A percentile compares a stretch with the other conserved stretches of the same genome.
These are phyloP conservation scores for Symbiodinium pilosum DNA, from an alignment of 73 alveolate species.

Conservation along the genomic window DNA sequence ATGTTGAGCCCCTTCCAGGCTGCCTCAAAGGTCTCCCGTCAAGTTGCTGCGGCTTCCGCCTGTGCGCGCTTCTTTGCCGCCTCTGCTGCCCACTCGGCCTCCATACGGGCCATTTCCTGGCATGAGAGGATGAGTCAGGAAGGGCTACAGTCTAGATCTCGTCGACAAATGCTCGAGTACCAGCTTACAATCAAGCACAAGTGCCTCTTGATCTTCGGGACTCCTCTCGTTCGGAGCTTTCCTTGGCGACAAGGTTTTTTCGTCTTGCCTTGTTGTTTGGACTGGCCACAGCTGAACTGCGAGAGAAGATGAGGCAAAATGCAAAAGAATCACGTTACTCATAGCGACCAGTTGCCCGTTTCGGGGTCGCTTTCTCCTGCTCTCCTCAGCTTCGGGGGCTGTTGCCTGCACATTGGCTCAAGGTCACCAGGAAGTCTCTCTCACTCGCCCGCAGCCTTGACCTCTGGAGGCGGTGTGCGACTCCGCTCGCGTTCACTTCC, in stretches of 20 bases:
- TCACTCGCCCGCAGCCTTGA: neutral
- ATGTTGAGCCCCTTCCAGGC: neutral
- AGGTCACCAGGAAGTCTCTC: no score
- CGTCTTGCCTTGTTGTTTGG: no score
- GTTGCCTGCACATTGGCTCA: neutral
- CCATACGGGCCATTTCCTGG: constrained; percentile 36
- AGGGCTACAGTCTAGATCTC: no score
- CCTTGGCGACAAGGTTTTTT: no score
- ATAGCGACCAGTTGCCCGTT: neutral
- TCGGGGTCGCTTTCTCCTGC: constrained; percentile 3
- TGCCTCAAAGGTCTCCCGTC: neutral
- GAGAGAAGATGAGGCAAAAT: no score
- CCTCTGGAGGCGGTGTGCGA: constrained; percentile 21
- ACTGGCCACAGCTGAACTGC: no score
- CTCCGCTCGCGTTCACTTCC: neutral
- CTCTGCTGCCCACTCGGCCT: constrained; percentile 21
- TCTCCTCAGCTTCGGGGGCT: neutral
- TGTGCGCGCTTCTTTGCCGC: constrained; percentile 11
- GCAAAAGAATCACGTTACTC: no score
- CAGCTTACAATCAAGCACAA: no score
- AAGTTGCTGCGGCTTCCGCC: constrained; percentile 3
- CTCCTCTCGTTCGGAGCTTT: constrained; percentile 22
- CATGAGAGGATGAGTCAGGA: no score
- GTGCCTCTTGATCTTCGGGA: constrained; percentile 1
- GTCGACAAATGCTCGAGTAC: no score